Evolutionary conservation across 495 filamentous ascomycete genomes (phyloP), one percentile per base, ranked within the genome.

Genomic region (Thermothielavioides terrestris): DNA sequence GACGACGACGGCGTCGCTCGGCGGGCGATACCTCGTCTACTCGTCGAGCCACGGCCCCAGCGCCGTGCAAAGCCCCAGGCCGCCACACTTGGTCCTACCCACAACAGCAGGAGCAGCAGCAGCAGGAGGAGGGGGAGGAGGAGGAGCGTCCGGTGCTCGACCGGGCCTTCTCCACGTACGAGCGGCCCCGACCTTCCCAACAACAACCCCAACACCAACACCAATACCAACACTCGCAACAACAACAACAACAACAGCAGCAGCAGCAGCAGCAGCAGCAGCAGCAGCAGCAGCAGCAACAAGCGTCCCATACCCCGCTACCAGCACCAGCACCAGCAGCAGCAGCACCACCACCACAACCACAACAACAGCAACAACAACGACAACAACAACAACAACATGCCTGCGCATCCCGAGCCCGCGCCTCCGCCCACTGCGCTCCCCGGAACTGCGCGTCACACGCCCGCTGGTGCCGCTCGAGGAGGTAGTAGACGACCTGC

Each of bases 391-490:
- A 9, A 6, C 38, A 8, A 17, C 22, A 0, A 28, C 54, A 4
- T 14, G 45, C 6, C 38, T 51, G 6, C 52, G 50, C 30, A 53
- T 64, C 14, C 53, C 56, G 8, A 55, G 49, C 22, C 63, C 63
- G 2, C 30, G 49, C 4, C 45, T 61, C 3, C 22, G 49, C 17
- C 57, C 61, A 0, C 31, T 60, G 1, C 49, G 56, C 9, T 63
- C 64, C 0, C 62, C 62, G 1, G 59, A 61, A n/a, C 61, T 64
- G 0, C 42, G 56, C 30, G 52, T 56, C 1, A 54, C 54, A 0
- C 31, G 50, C 9, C 50, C 54, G 8, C 14, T 44, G 5, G 21
- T 59, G 2, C 46, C 35, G 10, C 23, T 56, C 8, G 50, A 59
- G 12, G 57, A 63, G 3, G 11, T 60, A 15, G 58, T 64, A 10